Percentiles rank a stretch among this genome's conserved stretches.
Evolutionary conservation across 768 basidiomycete species (phyloP).

Genomic region (Agaricus bisporus): DNA sequence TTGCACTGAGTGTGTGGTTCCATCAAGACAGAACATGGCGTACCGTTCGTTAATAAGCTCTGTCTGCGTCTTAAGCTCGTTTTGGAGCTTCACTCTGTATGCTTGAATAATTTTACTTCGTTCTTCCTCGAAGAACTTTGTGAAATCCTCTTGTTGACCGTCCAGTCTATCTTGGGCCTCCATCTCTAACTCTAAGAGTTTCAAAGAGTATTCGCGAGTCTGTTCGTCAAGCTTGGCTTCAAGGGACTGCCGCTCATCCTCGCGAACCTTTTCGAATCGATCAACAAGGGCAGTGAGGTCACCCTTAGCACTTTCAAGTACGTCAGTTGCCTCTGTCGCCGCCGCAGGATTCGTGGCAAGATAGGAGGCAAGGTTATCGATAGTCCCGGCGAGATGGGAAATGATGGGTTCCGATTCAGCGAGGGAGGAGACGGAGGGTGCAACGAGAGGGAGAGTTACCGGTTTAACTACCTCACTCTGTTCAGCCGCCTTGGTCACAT

Average conservation of each 20-base stretch:
- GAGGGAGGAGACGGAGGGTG: constrained; percentile 71
- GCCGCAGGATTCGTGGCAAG: constrained; percentile 69
- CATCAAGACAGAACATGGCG: constrained; percentile 12
- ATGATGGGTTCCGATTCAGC: constrained; percentile 85
- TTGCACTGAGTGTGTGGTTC: background rate
- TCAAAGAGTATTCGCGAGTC: constrained; percentile 73
- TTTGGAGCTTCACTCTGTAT: constrained; percentile 82
- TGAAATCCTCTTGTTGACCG: constrained; percentile 80
- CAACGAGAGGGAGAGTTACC: constrained; percentile 62
- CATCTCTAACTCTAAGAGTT: constrained; percentile 79
- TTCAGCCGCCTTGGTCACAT: constrained; percentile 10
- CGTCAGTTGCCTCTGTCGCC: constrained; percentile 59
- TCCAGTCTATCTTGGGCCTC: constrained; percentile 82
- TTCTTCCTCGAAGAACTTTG: constrained; percentile 76
- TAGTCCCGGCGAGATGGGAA: constrained; percentile 84
- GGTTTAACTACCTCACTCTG: constrained; percentile 18
- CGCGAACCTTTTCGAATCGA: constrained; percentile 73
- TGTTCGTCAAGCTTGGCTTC: constrained; percentile 70
- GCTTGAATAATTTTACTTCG: constrained; percentile 60
- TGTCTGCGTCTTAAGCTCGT: constrained; percentile 82
- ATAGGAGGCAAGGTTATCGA: constrained; percentile 86
- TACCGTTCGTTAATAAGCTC: constrained; percentile 94
- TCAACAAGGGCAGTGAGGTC: constrained; percentile 76
- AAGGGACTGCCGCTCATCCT: constrained; percentile 68
- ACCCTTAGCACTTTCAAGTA: constrained; percentile 73